Evolutionary conservation across 1,139 yeast species (phyloP).

Genomic region (Hyphopichia fennica): DNA sequence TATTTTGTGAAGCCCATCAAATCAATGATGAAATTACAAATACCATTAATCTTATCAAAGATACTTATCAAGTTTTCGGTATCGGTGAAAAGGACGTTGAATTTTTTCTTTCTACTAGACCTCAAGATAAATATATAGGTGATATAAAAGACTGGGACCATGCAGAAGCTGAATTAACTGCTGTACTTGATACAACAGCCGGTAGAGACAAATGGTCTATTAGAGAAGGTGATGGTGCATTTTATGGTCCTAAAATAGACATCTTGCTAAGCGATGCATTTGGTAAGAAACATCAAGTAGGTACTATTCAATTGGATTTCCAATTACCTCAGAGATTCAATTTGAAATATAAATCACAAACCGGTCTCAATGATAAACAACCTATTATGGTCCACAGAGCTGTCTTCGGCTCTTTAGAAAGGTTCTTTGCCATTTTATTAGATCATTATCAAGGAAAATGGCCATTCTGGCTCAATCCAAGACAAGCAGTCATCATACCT

Average conservation of each 20-base stretch:
- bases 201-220: constrained; percentile 64
- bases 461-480: constrained; percentile 99
- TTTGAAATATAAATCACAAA: constrained; percentile 58
- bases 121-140: constrained; percentile 81
- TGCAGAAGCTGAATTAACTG: constrained; percentile 74
- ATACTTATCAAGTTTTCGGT: constrained; percentile 79
- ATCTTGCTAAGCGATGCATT: constrained; percentile 80
- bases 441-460: constrained; percentile 93
- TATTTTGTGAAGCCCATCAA: constrained; percentile 84
- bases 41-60: constrained; percentile 72
- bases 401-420: constrained; percentile 88
- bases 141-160: constrained; percentile 77
- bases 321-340: constrained; percentile 88
- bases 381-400: constrained; percentile 97
- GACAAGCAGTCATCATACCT: constrained; percentile 87
- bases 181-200: constrained; percentile 59
- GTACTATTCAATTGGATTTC: constrained; percentile 94
- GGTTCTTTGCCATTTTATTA: constrained; percentile 85
- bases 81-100: constrained; percentile 53
- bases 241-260: constrained; percentile 96
- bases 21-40: constrained; percentile 75
- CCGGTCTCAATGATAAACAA: constrained; percentile 49
- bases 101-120: constrained; percentile 84
- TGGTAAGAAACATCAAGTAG: constrained; percentile 87
- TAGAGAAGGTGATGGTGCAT: constrained; percentile 95